Evolutionary conservation across 1,139 yeast genomes (phyloP).

Genomic region (Lodderomyces jiufengensis): DNA sequence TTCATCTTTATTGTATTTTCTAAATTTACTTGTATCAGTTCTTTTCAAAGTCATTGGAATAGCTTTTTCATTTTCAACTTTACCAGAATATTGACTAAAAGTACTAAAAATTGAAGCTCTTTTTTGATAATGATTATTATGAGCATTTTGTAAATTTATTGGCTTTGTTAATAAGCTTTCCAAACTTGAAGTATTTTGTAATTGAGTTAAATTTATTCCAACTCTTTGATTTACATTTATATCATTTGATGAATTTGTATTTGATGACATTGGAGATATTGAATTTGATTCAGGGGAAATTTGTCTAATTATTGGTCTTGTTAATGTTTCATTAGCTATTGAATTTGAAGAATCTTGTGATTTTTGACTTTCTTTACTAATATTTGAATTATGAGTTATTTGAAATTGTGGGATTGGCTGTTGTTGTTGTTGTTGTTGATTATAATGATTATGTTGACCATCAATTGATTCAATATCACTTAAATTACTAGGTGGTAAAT

Average conservation of each 20-base stretch:
- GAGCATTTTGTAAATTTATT: not conserved
- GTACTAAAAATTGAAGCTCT: constrained; percentile 27
- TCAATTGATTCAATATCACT: constrained; percentile 10
- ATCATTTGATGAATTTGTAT: not conserved
- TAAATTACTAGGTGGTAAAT: constrained; percentile 10
- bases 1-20: constrained; percentile 6
- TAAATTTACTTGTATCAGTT: constrained; percentile 11
- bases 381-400: not conserved
- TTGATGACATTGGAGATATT: not conserved
- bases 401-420: not conserved
- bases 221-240: too few relatives aligned
- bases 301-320: not conserved
- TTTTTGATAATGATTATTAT: constrained; percentile 2
- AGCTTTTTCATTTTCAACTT: constrained; percentile 19
- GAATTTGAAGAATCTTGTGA: constrained; percentile 1
- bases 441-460: not conserved
- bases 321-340: constrained; percentile 1
- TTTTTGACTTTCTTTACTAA: not conserved
- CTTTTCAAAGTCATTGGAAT: constrained; percentile 21
- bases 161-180: constrained; percentile 4
- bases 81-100: constrained; percentile 30
- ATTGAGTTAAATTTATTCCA: constrained; percentile 1
- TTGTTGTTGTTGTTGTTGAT: constrained; percentile 2
- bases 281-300: not conserved
- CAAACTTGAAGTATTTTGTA: constrained; percentile 3